Base-by-base conservation (phyloP, 192 early-diverging fungal species). In the Gaertneriomyces semiglobifer region DNA sequence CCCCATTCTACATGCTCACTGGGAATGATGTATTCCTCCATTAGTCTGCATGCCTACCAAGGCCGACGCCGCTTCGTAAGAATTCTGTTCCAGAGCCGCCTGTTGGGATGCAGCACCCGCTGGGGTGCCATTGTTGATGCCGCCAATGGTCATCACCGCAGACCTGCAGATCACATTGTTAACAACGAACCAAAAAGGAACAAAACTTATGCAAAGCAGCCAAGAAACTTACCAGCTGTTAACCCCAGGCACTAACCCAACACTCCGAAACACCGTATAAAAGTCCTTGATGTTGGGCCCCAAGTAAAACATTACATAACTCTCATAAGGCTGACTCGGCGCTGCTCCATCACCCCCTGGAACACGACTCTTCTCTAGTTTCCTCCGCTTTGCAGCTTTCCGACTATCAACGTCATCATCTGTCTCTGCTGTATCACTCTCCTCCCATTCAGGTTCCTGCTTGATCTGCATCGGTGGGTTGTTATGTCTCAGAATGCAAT, bases 201-300 rank as follows among this genome's bases (percentile, higher is more conserved):
- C 25, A 33, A 0, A 33, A 33, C 25, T 33, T 2, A 33, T 2
- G 25, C 25, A 33, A 33, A 33, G 25, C 2, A 33, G 41, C 7
- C 20, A 14, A 2, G 39, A 44, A 55, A 70, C 71, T 20, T 68
- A 78, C 81, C 81, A 83, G 55, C 75, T 77, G 58, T 83, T 80
- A 44, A 80, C 53, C 5, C 81, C 81, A 60, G 81, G 81, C 18
- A 83, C 72, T 19, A 83, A 60, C 6, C 78, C 81, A n/a, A 80
- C 75, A 65, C 66, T 54, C 14, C 81, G 72, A 65, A 79, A 83
- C 14, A 76, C 70, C 40, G 44, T 55, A 59, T 70, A 76, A 65
- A 83, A 80, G n/a, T 80, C 78, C 46, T 76, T 68, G 19, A 79
- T 65, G 55, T 78, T 74, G 6, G 73, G 70, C 33, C 81, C 81